Evolutionary conservation across 2,329 filamentous ascomycete species (phyloP).

Genomic region (Aspergillus candidus): DNA sequence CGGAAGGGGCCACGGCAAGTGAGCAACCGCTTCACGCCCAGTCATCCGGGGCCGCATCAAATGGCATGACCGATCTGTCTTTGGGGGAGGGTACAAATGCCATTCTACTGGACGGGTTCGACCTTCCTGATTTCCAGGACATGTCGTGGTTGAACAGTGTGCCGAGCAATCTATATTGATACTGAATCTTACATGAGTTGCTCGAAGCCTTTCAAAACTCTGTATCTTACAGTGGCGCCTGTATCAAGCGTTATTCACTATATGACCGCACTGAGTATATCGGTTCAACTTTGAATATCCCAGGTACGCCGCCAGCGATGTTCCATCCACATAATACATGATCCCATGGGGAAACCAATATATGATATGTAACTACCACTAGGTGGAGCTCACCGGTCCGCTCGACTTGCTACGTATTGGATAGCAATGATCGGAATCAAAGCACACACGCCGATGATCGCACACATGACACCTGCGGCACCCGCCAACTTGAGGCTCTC

Average conservation of each 20-base stretch:
- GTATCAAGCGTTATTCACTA: too few relatives aligned
- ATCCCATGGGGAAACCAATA: too few relatives aligned
- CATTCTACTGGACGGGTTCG: constrained; percentile 20
- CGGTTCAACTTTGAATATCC: too few relatives aligned
- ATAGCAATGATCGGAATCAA: constrained; percentile 27
- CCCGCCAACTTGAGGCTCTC: constrained; percentile 26
- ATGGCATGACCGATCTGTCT: constrained; percentile 17
- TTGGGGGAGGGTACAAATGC: constrained; percentile 24
- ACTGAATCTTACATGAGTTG: not conserved
- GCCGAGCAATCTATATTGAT: constrained; percentile 24
- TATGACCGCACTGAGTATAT: too few relatives aligned
- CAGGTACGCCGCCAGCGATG: too few relatives aligned
- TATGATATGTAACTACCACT: too few relatives aligned
- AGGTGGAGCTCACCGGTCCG: not conserved
- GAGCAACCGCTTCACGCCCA: constrained; percentile 3
- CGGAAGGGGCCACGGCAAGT: constrained; percentile 10
- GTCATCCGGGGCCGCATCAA: not conserved
- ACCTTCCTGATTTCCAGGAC: constrained; percentile 27
- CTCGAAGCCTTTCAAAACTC: not conserved
- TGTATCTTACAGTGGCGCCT: too few relatives aligned
- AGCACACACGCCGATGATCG: constrained; percentile 30
- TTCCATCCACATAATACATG: too few relatives aligned
- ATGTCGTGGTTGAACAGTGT: constrained; percentile 33
- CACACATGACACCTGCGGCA: constrained; percentile 33
- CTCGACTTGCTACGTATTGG: constrained; percentile 18